Base-by-base conservation (phyloP, 148 eudicot species). In the Diospyros lotus region DNA sequence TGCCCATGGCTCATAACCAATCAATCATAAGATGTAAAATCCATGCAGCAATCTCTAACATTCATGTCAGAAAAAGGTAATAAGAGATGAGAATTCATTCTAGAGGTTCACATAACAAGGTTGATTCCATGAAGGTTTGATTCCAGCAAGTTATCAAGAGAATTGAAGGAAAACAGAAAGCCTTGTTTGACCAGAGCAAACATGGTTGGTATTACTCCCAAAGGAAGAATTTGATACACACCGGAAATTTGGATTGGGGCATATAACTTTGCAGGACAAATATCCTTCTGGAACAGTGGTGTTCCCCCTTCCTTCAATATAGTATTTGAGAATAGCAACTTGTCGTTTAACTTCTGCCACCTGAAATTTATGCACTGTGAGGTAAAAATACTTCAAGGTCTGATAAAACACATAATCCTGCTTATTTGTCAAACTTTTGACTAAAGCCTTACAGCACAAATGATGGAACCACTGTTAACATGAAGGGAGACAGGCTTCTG, bases 301-400 rank as follows among this genome's bases (percentile, higher is more conserved):
- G 0, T 28, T 79, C 39, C 98, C 98, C 86, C 98, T 92, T 79
- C 87, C 97, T 75, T 94, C 92, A 75, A 94, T 88, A 75, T 94
- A 94, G 14, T 86, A 85, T 79, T 92, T 90, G 44, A 94, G 87
- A 73, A 92, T 77, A 75, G 89, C 52, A 67, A 82, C 89, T 82
- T 87, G 91, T 43, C 78, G 83, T 77, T 78, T 86, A 46, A 83
- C 85, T 76, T 92, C 90, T n/a, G 80, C 89, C 5, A 92, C 85
- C 97, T 85, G 72, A 65, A 63, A 66, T 50, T 2, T n/a, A n/a
- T 8, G 13, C 28, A 6, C 8, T 48, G 52, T 48, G 8, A 55
- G 43, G 66, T 62, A 9, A 10, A 62, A 55, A 39, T 9, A 39
- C 13, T 69, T n/a, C 44, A 40, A 69, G 48, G 11, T 13, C 45